Evolutionary conservation across 2,329 filamentous ascomycete genomes (phyloP).

Genomic region (Aspergillus fumigatiaffinis): DNA sequence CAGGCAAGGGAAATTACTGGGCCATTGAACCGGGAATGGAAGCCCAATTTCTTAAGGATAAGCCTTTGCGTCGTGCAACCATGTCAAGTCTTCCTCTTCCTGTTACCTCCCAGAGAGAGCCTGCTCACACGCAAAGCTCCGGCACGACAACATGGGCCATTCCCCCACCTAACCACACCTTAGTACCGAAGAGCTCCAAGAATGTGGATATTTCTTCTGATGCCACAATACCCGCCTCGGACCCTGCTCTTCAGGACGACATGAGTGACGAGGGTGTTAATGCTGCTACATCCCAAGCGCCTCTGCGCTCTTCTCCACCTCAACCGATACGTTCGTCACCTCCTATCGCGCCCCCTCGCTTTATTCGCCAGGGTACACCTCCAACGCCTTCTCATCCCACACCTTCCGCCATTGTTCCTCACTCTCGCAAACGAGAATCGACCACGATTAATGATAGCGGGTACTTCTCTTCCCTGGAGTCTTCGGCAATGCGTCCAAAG

Average conservation of each 20-base stretch:
- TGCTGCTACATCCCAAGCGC: conserved; percentile 19
- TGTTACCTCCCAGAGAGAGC: conserved; percentile 27
- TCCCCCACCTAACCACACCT: conserved; percentile 22
- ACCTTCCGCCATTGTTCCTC: conserved; percentile 59
- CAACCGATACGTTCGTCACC: conserved; percentile 81
- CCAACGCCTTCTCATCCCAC: conserved; percentile 66
- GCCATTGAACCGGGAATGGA: conserved; percentile 87
- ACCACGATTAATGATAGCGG: conserved; percentile 86
- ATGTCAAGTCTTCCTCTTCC: conserved; percentile 43
- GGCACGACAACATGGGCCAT: conserved; percentile 34
- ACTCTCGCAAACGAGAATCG: conserved; percentile 71
- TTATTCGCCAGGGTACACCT: conserved; percentile 61
- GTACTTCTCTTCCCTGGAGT: conserved; percentile 94
- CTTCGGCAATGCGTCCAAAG: conserved; percentile 74
- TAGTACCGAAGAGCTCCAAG: conserved; percentile 22
- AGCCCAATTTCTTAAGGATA: conserved; percentile 83
- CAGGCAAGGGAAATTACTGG: conserved; percentile 98
- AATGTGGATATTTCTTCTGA: conserved; percentile 66
- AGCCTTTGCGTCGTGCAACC: conserved; percentile 52
- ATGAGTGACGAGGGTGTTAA: conserved; percentile 42
- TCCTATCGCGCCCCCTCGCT: conserved; percentile 61
- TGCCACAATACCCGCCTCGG: conserved; percentile 70
- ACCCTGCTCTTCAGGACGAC: conserved; percentile 57
- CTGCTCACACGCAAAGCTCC: conserved; percentile 27
- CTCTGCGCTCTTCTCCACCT: conserved; percentile 45